Evolutionary conservation across 2,329 filamentous ascomycete genomes (phyloP).

Genomic region (Trichoderma citrinoviride): DNA sequence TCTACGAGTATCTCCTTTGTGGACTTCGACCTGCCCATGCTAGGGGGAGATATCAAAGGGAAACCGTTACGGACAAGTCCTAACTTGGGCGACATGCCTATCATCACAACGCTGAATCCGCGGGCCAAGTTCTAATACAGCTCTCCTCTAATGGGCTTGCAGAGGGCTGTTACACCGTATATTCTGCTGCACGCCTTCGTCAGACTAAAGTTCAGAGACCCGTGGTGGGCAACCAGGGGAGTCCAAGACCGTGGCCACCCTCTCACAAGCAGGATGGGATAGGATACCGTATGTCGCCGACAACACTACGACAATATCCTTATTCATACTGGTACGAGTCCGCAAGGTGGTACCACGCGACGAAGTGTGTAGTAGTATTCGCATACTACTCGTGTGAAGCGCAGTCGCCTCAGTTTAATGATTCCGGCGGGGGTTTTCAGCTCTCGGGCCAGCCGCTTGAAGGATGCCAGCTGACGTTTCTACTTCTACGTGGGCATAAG

Average conservation of each 20-base stretch:
- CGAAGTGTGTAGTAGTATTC: too few species aligned
- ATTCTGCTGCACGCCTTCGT: background rate
- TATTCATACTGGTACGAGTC: background rate
- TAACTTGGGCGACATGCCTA: background rate
- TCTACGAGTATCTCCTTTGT: background rate
- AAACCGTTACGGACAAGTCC: too few species aligned
- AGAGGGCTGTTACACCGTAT: background rate
- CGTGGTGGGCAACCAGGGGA: background rate
- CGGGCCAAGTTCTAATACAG: background rate
- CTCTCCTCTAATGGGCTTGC: background rate
- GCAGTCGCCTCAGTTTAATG: background rate
- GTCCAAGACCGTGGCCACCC: background rate
- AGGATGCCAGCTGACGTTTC: background rate
- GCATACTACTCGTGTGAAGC: too few species aligned
- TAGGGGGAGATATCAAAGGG: too few species aligned
- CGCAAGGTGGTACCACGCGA: background rate
- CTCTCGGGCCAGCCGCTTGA: slow-evolving; percentile 2
- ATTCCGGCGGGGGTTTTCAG: background rate
- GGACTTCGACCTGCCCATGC: too few species aligned
- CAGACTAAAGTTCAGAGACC: background rate
- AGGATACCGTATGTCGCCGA: background rate
- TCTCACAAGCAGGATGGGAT: background rate
- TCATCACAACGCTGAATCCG: background rate
- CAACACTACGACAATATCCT: background rate
- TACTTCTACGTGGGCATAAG: background rate